These are phyloP conservation scores for Monilinia fructicola DNA, from an alignment of 2,329 filamentous ascomycete genomes.

Conservation along the genomic window DNA sequence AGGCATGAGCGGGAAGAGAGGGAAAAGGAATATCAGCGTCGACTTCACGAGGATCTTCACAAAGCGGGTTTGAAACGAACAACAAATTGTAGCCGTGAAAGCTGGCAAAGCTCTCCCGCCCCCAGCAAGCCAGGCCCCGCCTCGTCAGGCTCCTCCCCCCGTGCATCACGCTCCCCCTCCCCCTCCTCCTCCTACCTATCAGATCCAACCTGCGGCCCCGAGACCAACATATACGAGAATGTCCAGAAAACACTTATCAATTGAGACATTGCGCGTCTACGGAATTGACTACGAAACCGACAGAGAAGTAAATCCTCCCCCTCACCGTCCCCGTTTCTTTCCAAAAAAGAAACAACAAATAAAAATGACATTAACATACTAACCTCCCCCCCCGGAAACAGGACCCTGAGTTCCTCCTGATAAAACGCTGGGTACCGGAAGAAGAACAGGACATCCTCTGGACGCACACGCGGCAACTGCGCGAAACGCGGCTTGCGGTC, in stretches of 20 bases:
- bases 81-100: constrained; percentile 59
- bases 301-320: constrained; percentile 14
- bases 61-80: constrained; percentile 59
- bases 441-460: constrained; percentile 71
- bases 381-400: constrained; percentile 35
- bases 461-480: constrained; percentile 63
- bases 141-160: not conserved
- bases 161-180: not conserved
- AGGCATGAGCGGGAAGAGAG: constrained; percentile 50
- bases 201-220: constrained; percentile 28
- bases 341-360: not conserved
- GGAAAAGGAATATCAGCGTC: constrained; percentile 45
- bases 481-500: constrained; percentile 35
- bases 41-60: constrained; percentile 57
- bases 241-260: constrained; percentile 59
- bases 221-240: constrained; percentile 63
- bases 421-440: constrained; percentile 71
- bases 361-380: too few species aligned
- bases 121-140: not conserved
- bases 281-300: constrained; percentile 60
- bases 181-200: constrained; percentile 24
- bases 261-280: constrained; percentile 58
- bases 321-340: not conserved
- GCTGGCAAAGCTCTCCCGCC: constrained; percentile 32
- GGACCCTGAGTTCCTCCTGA: constrained; percentile 69